phyloP scores from a whole-genome alignment of 208 protist genomes.

The Porcisia deanei region DNA sequence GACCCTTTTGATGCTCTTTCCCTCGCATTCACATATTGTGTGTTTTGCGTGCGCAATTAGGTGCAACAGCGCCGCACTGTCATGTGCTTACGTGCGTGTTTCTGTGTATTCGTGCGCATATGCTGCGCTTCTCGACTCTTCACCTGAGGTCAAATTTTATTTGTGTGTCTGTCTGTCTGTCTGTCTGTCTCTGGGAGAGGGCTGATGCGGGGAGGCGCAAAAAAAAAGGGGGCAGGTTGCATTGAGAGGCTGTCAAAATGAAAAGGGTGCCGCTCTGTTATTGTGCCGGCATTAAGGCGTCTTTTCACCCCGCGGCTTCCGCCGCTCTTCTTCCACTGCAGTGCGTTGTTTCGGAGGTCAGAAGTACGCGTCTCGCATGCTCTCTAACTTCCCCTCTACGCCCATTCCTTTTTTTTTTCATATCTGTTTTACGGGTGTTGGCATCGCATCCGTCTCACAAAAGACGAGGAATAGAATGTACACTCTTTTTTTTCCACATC shows the following conservation, averaged over 20 bases:
- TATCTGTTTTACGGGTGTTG: not conserved
- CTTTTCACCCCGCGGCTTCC: not conserved
- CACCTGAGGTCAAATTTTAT: not conserved
- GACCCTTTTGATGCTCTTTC: no score
- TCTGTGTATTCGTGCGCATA: not conserved
- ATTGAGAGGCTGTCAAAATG: not conserved
- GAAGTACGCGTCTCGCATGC: no score
- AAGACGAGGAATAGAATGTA: no score
- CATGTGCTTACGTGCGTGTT: not conserved
- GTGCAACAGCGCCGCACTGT: not conserved
- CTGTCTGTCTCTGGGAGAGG: no score
- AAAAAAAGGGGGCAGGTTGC: not conserved
- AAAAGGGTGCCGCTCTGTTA: not conserved
- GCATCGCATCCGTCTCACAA: not conserved
- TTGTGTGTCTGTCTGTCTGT: no score
- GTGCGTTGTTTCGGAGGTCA: not conserved
- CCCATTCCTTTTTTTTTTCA: not conserved
- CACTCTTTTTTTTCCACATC: not conserved
- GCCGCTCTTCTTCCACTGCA: not conserved
- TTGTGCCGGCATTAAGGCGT: not conserved
- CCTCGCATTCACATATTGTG: not conserved
- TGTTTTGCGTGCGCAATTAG: not conserved
- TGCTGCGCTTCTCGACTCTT: not conserved
- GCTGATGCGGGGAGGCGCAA: not conserved
- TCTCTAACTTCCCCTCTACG: not conserved